A percentile compares a stretch with the other conserved stretches of the same genome.
Conservation (phyloP, 257 asterid genomes). For the Penstemon davidsonii region DNA sequence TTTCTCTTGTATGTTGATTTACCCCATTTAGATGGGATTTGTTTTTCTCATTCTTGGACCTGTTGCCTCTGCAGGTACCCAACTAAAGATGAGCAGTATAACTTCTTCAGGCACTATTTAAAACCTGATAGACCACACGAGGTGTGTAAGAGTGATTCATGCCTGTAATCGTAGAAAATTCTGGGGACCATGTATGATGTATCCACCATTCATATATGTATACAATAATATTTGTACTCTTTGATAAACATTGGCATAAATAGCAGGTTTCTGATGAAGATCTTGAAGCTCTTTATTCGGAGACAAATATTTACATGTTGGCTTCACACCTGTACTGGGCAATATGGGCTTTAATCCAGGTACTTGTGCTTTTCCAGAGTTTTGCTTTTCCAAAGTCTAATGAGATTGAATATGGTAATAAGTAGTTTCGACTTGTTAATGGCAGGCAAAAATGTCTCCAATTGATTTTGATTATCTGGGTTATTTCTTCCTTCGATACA, state of each 20-base stretch:
- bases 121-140: conserved; percentile 55
- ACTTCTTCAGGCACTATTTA: conserved; percentile 87
- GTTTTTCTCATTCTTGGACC: conserved; percentile 12
- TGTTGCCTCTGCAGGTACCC: conserved; percentile 67
- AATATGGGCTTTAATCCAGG: conserved; percentile 97
- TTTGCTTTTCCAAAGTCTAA: conserved; percentile 3
- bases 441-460: conserved; percentile 93
- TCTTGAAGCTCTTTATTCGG: conserved; percentile 68
- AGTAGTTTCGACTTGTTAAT: conserved; percentile 18
- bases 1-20: conserved; percentile 10
- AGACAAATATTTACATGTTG: conserved; percentile 73
- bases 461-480: conserved; percentile 80
- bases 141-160: conserved; percentile 44
- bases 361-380: conserved; percentile 26
- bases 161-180: neutral
- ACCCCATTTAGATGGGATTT: conserved; percentile 7
- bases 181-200: neutral
- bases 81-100: conserved; percentile 61
- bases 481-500: conserved; percentile 74
- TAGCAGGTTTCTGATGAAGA: conserved; percentile 64
- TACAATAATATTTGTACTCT: conserved; percentile 3
- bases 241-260: conserved; percentile 18
- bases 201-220: neutral
- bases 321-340: conserved; percentile 96
- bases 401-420: conserved; percentile 7